phyloP scores from a whole-genome alignment of 352 stramenopile genomes.

The Phytophthora boehmeriae region DNA sequence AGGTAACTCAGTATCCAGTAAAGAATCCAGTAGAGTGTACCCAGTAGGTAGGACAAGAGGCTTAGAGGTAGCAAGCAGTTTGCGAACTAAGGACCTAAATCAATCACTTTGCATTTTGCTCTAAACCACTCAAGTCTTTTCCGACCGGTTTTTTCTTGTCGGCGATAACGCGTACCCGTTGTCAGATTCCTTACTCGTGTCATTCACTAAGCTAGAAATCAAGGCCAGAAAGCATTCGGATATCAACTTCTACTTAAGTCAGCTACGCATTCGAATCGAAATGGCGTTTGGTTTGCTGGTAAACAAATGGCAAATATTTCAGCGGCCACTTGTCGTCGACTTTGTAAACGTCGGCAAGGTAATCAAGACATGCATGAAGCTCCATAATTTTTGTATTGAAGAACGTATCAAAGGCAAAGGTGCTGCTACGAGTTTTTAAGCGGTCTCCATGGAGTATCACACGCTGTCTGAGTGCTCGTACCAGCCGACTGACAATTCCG shows the following conservation, averaged over 20 bases:
- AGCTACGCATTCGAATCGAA: slow-evolving; percentile 49
- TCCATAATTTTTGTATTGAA: slow-evolving; percentile 2
- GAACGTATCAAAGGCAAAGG: neutral
- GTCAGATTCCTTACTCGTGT: neutral
- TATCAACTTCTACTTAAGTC: slow-evolving; percentile 44
- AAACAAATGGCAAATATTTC: slow-evolving; percentile 38
- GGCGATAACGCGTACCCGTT: no score
- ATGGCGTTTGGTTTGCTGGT: slow-evolving; percentile 42
- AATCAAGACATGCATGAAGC: slow-evolving; percentile 3
- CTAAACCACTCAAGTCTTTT: no score
- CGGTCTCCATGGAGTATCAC: slow-evolving; percentile 2
- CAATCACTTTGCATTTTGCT: no score
- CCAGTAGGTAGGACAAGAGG: no score
- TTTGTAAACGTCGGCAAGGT: slow-evolving; percentile 5
- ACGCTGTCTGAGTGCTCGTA: neutral
- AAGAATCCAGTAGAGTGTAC: no score
- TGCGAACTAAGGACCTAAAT: no score
- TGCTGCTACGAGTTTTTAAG: neutral
- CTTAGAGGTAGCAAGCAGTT: no score
- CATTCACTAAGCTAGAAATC: neutral
- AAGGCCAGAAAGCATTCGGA: neutral
- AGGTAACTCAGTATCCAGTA: no score
- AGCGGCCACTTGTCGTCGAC: slow-evolving; percentile 7
- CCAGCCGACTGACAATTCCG: neutral
- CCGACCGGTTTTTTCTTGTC: no score